Conservation (phyloP, 345 rosid species). For the Moringa oleifera region DNA sequence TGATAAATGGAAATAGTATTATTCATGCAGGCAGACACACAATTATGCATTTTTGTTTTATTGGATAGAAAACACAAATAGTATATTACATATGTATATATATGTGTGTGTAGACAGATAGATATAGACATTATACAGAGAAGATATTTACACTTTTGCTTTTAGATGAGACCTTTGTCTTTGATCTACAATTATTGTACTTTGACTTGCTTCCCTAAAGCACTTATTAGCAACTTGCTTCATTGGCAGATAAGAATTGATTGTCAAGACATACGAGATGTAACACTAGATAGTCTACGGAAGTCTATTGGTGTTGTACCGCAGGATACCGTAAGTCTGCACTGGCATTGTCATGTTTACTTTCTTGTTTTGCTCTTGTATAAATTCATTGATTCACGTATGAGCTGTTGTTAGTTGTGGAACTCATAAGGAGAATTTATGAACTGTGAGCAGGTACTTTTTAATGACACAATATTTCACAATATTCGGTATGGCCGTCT, state of each 20-base stretch:
- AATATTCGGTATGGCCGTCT: constrained; percentile 92
- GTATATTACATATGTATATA: too few relatives aligned
- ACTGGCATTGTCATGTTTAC: too few relatives aligned
- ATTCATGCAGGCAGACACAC: too few relatives aligned
- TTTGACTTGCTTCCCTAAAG: not conserved
- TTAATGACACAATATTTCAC: constrained; percentile 93
- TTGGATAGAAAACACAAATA: too few relatives aligned
- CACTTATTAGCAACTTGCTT: constrained; percentile 6
- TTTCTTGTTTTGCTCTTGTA: not conserved
- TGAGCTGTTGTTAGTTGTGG: constrained; percentile 4
- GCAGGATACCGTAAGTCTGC: constrained; percentile 81
- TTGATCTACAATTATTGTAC: not conserved
- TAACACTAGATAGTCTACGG: constrained; percentile 69
- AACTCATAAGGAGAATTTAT: constrained; percentile 17
- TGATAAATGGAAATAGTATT: too few relatives aligned
- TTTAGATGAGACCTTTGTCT: too few relatives aligned
- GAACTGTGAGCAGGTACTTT: constrained; percentile 74
- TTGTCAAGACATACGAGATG: constrained; percentile 81
- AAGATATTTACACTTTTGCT: too few relatives aligned
- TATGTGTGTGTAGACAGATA: too few relatives aligned
- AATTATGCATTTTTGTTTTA: too few relatives aligned
- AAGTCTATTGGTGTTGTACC: constrained; percentile 86
- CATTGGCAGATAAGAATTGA: constrained; percentile 62
- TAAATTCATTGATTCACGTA: not conserved
- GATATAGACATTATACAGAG: too few relatives aligned